Evolutionary conservation across 139 green algal species (phyloP).

Genomic region (Closterium sp.): DNA sequence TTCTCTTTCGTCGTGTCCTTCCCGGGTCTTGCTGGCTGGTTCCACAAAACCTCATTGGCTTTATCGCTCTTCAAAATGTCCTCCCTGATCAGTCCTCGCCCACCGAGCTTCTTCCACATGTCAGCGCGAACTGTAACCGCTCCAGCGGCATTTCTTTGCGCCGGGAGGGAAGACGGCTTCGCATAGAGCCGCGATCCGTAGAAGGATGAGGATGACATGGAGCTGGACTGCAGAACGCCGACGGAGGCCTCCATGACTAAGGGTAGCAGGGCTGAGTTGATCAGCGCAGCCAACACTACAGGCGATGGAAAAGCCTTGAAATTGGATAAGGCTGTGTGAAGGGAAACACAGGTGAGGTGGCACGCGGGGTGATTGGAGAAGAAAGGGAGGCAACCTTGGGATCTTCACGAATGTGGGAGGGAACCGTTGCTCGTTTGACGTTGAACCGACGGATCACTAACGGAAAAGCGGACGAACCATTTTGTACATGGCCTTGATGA

Average conservation of each 20-base stretch:
- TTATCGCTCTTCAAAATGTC: neutral
- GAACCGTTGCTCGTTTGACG: neutral
- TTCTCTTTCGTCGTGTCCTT: constrained; percentile 7
- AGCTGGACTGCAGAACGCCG: neutral
- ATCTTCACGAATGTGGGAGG: neutral
- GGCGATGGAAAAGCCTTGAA: neutral
- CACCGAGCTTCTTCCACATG: constrained; percentile 23
- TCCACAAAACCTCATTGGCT: constrained; percentile 5
- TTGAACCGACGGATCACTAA: neutral
- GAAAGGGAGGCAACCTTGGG: neutral
- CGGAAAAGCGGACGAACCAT: neutral
- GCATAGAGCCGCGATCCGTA: neutral
- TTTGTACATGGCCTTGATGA: neutral
- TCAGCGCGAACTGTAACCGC: constrained; percentile 12
- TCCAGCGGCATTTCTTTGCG: neutral
- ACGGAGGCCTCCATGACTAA: neutral
- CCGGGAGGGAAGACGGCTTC: neutral
- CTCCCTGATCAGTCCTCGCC: constrained; percentile 5
- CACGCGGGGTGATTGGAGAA: neutral
- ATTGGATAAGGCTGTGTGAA: neutral
- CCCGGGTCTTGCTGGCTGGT: neutral
- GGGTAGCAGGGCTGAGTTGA: neutral
- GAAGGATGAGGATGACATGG: neutral
- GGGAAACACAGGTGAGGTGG: neutral
- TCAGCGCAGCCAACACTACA: neutral